Base-by-base conservation (phyloP, 164 flowering plant species). In the Santalum album region DNA sequence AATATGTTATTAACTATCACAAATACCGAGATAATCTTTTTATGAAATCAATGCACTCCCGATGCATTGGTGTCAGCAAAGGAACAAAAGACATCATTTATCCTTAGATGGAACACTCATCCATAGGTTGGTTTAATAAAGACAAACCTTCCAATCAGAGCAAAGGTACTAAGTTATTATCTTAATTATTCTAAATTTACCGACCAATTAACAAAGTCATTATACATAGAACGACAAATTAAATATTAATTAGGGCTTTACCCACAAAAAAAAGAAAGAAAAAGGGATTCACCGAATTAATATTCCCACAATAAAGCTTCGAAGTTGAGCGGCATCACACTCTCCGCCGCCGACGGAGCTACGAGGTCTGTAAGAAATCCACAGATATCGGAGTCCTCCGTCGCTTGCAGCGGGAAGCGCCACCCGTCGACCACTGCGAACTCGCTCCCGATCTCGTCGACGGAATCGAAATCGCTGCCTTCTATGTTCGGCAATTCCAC, bases 401-500 rank as follows among this genome's bases (percentile, higher is more conserved):
- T 24, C 63, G 48, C 63, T 34, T 26, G 32, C 23, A 73, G 61
- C 1, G 75, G 75, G 38, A 61, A 64, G 9, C 51, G 40, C 81
- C 78, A 79, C 43, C 72, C 67, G 16, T 69, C 78, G 16, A 51
- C 68, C 18, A 48, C 53, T 53, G 55, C 53, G 42, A 69, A 63
- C 63, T 73, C 76, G 20, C 45, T 35, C 32, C 17, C n/a, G n/a
- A n/a, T n/a, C 43, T 71, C 67, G 32, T 59, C 70, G 18, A 49
- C 38, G 55, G 60, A 56, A 42, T 72, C 79, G 10, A 58, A 64
- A 19, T 62, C 44, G n/a, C n/a, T n/a, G 32, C 51, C 66, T 34
- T 69, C 77, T 29, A 79, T 65, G 49, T 75, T 74, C 19, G 84
- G 84, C 36, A 80, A 50, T 83, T 87, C 79, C 2, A 84, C 79